Conservation (phyloP, 2,329 filamentous ascomycete species). For the Sarocladium kiliense region DNA sequence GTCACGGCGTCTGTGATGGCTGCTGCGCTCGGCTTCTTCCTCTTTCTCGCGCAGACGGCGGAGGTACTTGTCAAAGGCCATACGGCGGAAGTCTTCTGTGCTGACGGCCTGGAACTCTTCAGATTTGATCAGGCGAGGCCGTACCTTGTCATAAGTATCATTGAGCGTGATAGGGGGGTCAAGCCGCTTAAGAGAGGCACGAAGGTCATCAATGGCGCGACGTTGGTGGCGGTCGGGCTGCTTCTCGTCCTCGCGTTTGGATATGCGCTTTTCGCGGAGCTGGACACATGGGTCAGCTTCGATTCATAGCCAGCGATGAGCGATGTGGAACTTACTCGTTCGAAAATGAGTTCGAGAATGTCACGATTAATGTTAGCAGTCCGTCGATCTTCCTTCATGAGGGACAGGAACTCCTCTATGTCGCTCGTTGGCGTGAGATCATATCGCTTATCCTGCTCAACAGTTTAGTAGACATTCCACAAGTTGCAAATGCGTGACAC, state of each 20-base stretch:
- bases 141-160: slow-evolving; percentile 88
- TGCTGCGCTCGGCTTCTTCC: slow-evolving; percentile 67
- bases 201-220: slow-evolving; percentile 75
- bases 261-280: slow-evolving; percentile 81
- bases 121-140: slow-evolving; percentile 69
- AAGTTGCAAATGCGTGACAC: slow-evolving; percentile 23
- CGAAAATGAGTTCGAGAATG: slow-evolving; percentile 74
- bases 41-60: slow-evolving; percentile 88
- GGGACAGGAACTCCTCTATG: slow-evolving; percentile 78
- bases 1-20: slow-evolving; percentile 55
- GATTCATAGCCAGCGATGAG: neutral
- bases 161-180: slow-evolving; percentile 73
- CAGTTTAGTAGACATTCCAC: slow-evolving; percentile 12
- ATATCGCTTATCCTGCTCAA: slow-evolving; percentile 74
- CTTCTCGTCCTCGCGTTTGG: slow-evolving; percentile 79
- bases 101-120: slow-evolving; percentile 81
- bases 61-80: slow-evolving; percentile 88
- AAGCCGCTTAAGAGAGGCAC: slow-evolving; percentile 81
- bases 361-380: slow-evolving; percentile 84
- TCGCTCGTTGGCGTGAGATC: slow-evolving; percentile 83
- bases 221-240: slow-evolving; percentile 82
- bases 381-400: slow-evolving; percentile 81
- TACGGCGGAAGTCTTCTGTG: slow-evolving; percentile 75
- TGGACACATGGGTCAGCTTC: slow-evolving; percentile 23
- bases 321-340: slow-evolving; percentile 52